phyloP scores from a whole-genome alignment of 2,329 filamentous ascomycete species.

The Penicillium sp. region DNA sequence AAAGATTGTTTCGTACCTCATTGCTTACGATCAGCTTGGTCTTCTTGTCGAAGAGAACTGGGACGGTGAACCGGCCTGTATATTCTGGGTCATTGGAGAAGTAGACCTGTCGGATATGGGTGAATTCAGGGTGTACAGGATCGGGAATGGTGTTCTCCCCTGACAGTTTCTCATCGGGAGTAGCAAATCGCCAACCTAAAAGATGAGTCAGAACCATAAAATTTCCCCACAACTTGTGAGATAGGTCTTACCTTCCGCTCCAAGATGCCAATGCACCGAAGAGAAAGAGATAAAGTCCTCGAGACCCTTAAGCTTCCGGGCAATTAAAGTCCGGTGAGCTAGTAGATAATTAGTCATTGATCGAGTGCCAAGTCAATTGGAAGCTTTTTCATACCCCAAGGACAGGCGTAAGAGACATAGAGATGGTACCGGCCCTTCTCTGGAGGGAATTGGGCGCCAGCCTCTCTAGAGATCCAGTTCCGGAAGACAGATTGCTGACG shows the following conservation, averaged over 20 bases:
- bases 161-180: constrained; percentile 59
- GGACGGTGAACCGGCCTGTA: constrained; percentile 79
- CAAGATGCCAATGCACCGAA: constrained; percentile 91
- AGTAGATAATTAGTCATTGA: constrained; percentile 21
- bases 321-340: constrained; percentile 85
- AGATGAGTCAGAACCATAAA: neutral
- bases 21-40: constrained; percentile 79
- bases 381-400: constrained; percentile 61
- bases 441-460: constrained; percentile 72
- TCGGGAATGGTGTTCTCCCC: constrained; percentile 55
- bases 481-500: constrained; percentile 81
- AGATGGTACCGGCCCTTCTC: constrained; percentile 93
- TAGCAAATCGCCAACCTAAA: constrained; percentile 81
- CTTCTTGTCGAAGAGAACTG: constrained; percentile 73
- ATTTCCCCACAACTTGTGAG: too few relatives aligned
- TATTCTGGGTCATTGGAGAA: constrained; percentile 72
- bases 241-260: constrained; percentile 55
- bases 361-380: neutral
- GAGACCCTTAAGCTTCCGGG: constrained; percentile 85
- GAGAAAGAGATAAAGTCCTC: constrained; percentile 78
- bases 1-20: constrained; percentile 55
- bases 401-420: constrained; percentile 91
- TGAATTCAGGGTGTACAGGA: constrained; percentile 66
- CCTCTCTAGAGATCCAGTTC: constrained; percentile 70
- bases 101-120: constrained; percentile 76